Percentiles rank a stretch among this genome's conserved stretches.
Conservation (phyloP, 352 stramenopile genomes). For the Phytopythium montanum region DNA sequence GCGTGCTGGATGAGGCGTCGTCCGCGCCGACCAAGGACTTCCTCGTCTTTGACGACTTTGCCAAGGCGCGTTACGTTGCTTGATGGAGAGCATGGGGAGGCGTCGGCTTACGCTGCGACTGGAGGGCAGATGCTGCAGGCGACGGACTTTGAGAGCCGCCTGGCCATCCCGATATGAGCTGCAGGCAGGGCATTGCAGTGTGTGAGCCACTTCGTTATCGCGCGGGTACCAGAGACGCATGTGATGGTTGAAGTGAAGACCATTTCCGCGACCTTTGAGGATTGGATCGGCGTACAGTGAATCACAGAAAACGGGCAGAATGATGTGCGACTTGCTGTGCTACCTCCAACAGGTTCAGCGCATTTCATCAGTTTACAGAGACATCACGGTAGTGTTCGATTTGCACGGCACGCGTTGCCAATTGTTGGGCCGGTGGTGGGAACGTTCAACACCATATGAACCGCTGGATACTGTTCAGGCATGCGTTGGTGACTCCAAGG, state of each 20-base stretch:
- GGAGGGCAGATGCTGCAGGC: conserved; percentile 39
- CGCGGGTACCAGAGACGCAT: not conserved
- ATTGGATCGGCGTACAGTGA: not conserved
- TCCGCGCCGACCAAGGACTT: conserved; percentile 42
- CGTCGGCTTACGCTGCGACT: not conserved
- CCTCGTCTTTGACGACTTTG: conserved; percentile 56
- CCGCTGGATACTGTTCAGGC: conserved; percentile 1
- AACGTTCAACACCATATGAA: not conserved
- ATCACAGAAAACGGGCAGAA: not conserved
- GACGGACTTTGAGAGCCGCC: conserved; percentile 58
- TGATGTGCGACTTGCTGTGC: not conserved
- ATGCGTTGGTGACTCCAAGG: not conserved
- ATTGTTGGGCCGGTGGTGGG: not conserved
- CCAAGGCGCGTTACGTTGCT: conserved; percentile 27
- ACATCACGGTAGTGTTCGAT: not conserved
- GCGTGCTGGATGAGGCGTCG: conserved; percentile 49
- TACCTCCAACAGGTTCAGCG: not conserved
- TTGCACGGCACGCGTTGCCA: not conserved
- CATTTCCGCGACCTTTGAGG: too few relatives aligned
- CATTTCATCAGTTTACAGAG: not conserved
- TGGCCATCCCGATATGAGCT: conserved; percentile 50
- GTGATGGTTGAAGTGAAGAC: too few relatives aligned
- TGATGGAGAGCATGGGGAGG: too few relatives aligned
- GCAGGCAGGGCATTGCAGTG: not conserved
- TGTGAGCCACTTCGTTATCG: too few relatives aligned